These are phyloP conservation scores for Paecilomyces sp. DNA, from an alignment of 2,329 filamentous ascomycete species.

Conservation along the genomic window DNA sequence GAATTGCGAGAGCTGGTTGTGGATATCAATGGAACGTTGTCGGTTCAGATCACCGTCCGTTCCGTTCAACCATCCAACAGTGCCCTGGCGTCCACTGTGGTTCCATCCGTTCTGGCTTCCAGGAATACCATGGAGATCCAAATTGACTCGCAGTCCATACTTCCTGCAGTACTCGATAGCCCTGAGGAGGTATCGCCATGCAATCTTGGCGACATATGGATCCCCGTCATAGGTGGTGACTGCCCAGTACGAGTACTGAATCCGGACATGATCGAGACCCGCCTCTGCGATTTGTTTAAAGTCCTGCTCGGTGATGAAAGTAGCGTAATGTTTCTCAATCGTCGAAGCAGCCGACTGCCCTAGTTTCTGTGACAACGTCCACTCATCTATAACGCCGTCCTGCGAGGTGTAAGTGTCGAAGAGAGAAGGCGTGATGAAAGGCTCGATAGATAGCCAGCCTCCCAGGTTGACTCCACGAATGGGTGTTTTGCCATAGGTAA, in stretches of 20 bases:
- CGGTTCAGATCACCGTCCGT: constrained; percentile 71
- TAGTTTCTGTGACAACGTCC: constrained; percentile 65
- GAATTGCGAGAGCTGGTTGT: constrained; percentile 80
- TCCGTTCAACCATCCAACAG: constrained; percentile 86
- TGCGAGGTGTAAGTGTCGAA: constrained; percentile 60
- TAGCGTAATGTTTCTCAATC: constrained; percentile 86
- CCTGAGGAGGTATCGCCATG: constrained; percentile 88
- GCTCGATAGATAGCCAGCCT: constrained; percentile 89
- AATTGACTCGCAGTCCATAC: constrained; percentile 83
- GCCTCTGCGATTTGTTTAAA: constrained; percentile 80
- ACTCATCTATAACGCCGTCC: constrained; percentile 77
- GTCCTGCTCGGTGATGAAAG: constrained; percentile 76
- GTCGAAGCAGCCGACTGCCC: constrained; percentile 59
- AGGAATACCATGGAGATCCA: constrained; percentile 86
- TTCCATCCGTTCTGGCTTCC: constrained; percentile 98
- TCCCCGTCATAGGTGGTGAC: constrained; percentile 77
- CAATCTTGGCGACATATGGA: constrained; percentile 77
- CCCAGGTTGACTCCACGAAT: constrained; percentile 89
- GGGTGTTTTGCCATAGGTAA: constrained; percentile 71
- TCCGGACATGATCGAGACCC: constrained; percentile 93
- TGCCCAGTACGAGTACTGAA: constrained; percentile 93
- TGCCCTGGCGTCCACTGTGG: constrained; percentile 77
- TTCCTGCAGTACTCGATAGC: constrained; percentile 91
- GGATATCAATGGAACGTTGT: constrained; percentile 76
- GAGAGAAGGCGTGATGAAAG: constrained; percentile 89